Percentiles rank a stretch among this genome's conserved stretches.
These are phyloP conservation scores for Pontederia paniculata DNA, from an alignment of 176 grass and related monocot genomes.

Conservation along the genomic window DNA sequence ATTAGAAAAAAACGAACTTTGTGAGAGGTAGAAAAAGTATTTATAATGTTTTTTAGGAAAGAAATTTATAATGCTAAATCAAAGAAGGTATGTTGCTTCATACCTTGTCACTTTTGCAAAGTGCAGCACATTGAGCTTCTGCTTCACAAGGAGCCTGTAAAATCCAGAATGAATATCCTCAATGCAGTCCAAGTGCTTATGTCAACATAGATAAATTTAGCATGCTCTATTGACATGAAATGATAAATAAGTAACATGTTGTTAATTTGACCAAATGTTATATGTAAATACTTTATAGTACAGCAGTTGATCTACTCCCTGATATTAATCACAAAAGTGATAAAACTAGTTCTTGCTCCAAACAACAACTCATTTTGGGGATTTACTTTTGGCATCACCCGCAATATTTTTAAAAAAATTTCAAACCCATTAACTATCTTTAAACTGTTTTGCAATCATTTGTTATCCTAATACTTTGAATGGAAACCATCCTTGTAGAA, in stretches of 20 bases:
- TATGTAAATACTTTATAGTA: too few species aligned
- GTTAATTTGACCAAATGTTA: too few species aligned
- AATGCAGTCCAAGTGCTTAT: neutral
- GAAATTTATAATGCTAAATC: neutral
- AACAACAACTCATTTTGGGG: too few species aligned
- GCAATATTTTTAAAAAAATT: too few species aligned
- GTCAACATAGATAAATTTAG: too few species aligned
- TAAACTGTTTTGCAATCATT: neutral
- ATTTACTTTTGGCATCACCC: too few species aligned
- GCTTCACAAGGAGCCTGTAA: constrained; percentile 84
- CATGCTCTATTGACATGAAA: neutral
- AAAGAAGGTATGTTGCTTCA: neutral
- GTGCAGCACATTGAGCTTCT: constrained; percentile 82
- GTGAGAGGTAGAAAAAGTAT: constrained; percentile 16
- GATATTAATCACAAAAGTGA: too few species aligned
- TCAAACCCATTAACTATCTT: too few species aligned
- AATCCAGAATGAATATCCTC: neutral
- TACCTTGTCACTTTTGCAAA: constrained; percentile 74
- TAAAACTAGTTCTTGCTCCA: too few species aligned
- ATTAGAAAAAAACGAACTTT: too few species aligned
- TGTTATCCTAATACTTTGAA: neutral
- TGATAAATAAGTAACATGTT: too few species aligned
- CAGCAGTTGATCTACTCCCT: too few species aligned
- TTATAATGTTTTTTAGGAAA: constrained; percentile 11
- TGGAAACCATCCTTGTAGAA: neutral